A percentile compares a stretch with the other conserved stretches of the same genome.
Conservation (phyloP, 495 filamentous ascomycete species). For the Neurospora pannonica region DNA sequence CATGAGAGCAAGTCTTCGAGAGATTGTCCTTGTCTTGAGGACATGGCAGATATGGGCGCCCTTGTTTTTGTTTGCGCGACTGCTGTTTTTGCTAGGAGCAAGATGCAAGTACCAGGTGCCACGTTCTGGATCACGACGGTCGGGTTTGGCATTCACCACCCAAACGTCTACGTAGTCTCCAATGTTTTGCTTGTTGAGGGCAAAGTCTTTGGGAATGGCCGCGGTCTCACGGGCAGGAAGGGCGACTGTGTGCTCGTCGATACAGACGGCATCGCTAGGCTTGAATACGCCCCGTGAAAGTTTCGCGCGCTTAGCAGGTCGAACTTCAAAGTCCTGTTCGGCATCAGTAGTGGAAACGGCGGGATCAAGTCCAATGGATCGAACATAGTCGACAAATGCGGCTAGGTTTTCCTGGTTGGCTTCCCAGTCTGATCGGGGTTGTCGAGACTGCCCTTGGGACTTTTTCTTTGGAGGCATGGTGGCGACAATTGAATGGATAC, state of each 20-base stretch:
- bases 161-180: neutral
- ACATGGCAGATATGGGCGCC: neutral
- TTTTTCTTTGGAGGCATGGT: slow-evolving; percentile 8
- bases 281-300: neutral
- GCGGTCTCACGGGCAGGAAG: neutral
- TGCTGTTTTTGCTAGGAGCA: slow-evolving; percentile 2
- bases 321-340: neutral
- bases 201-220: neutral
- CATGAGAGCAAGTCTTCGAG: slow-evolving; percentile 3
- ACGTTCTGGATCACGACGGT: neutral
- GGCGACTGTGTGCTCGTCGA: slow-evolving; percentile 14
- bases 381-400: slow-evolving; percentile 11
- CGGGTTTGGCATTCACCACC: neutral
- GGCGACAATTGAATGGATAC: neutral
- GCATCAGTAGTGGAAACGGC: neutral
- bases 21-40: slow-evolving; percentile 1
- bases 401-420: slow-evolving; percentile 2
- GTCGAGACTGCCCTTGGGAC: neutral
- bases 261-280: slow-evolving; percentile 8
- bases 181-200: slow-evolving; percentile 1
- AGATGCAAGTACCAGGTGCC: slow-evolving; percentile 7
- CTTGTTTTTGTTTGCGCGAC: neutral
- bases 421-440: slow-evolving; percentile 4
- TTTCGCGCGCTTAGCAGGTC: slow-evolving; percentile 15
- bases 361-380: slow-evolving; percentile 1